These are phyloP conservation scores for Rhipidocladum racemiflorum DNA, from an alignment of 176 grass and related monocot species.

Conservation along the genomic window DNA sequence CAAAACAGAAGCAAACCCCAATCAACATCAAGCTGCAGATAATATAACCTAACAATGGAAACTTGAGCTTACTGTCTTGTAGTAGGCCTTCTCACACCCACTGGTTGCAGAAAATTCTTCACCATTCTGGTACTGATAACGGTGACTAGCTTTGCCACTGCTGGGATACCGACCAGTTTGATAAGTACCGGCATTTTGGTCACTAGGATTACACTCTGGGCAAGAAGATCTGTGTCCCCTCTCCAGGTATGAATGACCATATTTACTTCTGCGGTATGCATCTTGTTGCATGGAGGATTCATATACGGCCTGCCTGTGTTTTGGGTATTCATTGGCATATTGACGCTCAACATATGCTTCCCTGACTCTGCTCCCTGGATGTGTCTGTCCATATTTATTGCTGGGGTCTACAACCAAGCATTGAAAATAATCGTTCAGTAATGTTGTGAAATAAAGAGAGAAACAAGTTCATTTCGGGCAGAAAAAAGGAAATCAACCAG, in stretches of 20 bases:
- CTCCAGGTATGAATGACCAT: slow-evolving; percentile 37
- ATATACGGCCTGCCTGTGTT: slow-evolving; percentile 31
- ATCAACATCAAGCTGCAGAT: slow-evolving; percentile 11
- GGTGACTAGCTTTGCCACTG: not conserved
- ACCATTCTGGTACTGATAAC: slow-evolving; percentile 16
- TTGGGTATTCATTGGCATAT: slow-evolving; percentile 38
- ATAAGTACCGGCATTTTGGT: slow-evolving; percentile 19
- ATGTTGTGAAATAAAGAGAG: not conserved
- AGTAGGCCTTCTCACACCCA: slow-evolving; percentile 41
- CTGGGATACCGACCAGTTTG: slow-evolving; percentile 22
- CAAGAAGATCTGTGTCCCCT: slow-evolving; percentile 28
- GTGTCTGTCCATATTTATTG: slow-evolving; percentile 36
- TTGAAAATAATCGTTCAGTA: slow-evolving; percentile 23
- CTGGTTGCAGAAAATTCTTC: slow-evolving; percentile 38
- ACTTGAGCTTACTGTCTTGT: slow-evolving; percentile 38
- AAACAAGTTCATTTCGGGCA: slow-evolving; percentile 31
- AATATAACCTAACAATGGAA: not conserved
- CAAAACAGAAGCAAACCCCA: not conserved
- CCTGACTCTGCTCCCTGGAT: slow-evolving; percentile 21
- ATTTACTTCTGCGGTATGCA: slow-evolving; percentile 43
- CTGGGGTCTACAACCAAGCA: slow-evolving; percentile 22
- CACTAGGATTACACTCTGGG: slow-evolving; percentile 31
- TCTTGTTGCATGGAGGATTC: slow-evolving; percentile 35
- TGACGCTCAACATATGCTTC: slow-evolving; percentile 33
- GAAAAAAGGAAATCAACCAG: slow-evolving; percentile 39